Conservation (phyloP, 495 filamentous ascomycete species). For the Neurospora africana region DNA sequence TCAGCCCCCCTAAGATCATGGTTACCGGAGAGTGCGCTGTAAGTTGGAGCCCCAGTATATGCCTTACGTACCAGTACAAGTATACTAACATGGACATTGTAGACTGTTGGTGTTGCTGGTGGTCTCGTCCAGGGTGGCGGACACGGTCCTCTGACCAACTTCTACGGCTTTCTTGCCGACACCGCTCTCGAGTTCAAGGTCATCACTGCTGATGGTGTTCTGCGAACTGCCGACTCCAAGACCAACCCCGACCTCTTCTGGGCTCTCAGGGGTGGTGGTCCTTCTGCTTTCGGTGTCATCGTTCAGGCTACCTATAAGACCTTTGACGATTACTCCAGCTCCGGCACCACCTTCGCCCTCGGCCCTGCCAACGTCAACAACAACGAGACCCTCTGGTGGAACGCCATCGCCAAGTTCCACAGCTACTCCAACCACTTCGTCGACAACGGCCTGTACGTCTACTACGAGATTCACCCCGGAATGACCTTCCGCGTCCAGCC, state of each 20-base stretch:
- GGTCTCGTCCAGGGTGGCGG: conserved; percentile 49
- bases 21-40: conserved; percentile 38
- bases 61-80: conserved; percentile 22
- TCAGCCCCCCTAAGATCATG: conserved; percentile 35
- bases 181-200: conserved; percentile 45
- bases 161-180: conserved; percentile 45
- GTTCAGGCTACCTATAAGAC: conserved; percentile 41
- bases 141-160: conserved; percentile 41
- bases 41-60: conserved; percentile 6
- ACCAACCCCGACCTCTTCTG: conserved; percentile 53
- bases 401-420: conserved; percentile 36
- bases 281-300: conserved; percentile 47
- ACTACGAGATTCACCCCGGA: conserved; percentile 32
- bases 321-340: conserved; percentile 28
- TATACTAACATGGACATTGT: conserved; percentile 30
- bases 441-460: conserved; percentile 36
- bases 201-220: conserved; percentile 44
- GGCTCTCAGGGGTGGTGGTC: conserved; percentile 53
- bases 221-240: conserved; percentile 38
- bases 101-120: conserved; percentile 41
- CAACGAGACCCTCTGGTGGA: conserved; percentile 31
- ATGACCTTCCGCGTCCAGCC: conserved; percentile 29
- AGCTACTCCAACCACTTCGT: conserved; percentile 29
- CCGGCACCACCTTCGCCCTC: conserved; percentile 34
- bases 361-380: conserved; percentile 21